Evolutionary conservation across 2,329 filamentous ascomycete genomes (phyloP).

Genomic region (Aschersonia sp.): DNA sequence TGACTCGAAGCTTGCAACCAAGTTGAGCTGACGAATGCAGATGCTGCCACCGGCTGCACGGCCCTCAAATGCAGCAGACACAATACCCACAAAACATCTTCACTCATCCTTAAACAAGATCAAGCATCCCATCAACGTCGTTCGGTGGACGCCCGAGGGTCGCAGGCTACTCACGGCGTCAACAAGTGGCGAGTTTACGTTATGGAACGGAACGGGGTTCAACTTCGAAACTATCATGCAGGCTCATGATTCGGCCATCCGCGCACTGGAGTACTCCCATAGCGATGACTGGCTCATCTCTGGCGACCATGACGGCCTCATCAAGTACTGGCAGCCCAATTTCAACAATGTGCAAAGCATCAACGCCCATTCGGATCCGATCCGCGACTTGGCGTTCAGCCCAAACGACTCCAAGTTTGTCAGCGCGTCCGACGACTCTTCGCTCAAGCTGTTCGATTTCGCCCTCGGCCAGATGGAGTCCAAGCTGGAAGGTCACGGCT

Average conservation of each 20-base stretch:
- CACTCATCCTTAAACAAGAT: conserved; percentile 98
- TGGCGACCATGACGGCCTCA: conserved; percentile 82
- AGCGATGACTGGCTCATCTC: conserved; percentile 96
- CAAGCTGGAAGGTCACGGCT: conserved; percentile 81
- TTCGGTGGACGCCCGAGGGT: conserved; percentile 94
- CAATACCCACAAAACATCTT: conserved; percentile 85
- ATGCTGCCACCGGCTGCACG: conserved; percentile 77
- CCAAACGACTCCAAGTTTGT: conserved; percentile 94
- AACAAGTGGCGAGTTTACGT: conserved; percentile 91
- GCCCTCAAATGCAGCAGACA: conserved; percentile 61
- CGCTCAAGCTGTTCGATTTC: conserved; percentile 93
- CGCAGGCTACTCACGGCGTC: conserved; percentile 82
- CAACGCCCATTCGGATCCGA: conserved; percentile 76
- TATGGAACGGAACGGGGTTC: conserved; percentile 98
- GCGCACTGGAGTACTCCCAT: conserved; percentile 76
- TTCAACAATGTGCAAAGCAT: conserved; percentile 98
- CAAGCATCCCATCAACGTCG: conserved; percentile 92
- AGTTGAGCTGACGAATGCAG: conserved; percentile 26
- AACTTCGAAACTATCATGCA: conserved; percentile 99
- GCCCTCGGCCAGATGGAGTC: conserved; percentile 72
- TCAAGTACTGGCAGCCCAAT: conserved; percentile 98
- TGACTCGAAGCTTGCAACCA: not conserved
- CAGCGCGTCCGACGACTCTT: conserved; percentile 86
- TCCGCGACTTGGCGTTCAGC: conserved; percentile 83
- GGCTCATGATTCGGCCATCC: conserved; percentile 80